Base-by-base conservation (phyloP, 192 early-diverging fungal genomes). In the Mortierella alpina region DNA sequence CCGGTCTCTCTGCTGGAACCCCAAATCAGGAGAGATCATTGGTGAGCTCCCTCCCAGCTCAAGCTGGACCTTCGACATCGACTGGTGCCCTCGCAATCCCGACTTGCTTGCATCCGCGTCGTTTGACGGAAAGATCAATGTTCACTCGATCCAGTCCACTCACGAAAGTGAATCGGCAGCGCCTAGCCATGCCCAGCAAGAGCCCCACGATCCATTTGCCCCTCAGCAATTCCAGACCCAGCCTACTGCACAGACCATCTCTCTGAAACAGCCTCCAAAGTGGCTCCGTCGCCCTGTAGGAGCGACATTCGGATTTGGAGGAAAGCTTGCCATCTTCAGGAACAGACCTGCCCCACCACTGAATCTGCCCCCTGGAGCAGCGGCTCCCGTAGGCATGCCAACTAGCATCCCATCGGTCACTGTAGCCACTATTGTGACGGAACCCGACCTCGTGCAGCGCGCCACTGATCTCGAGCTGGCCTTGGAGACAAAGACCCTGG, bases 41-140 rank as follows among this genome's bases (percentile, higher is more conserved):
- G 98, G 97, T 42, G 96, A 98, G 79, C 85, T 99, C 52, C 92
- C 94, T 54, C 87, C 88, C 57, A 89, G 90, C 63, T 86, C 84
- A 70, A 98, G 98, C 88, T 99, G 98, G 98, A 89, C 92, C 12
- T 98, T 98, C 84, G 96, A 98, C 70, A 96, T 95, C 54, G 93
- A 96, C 73, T 98, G 97, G 96, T 97, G 95, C 82, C 92, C 93
- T 66, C 82, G 91, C 55, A 98, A 99, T 80, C 98, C 98, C 18
- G 96, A 99, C 70, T 83, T 97, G 10, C 86, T 96, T 52, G 91
- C 91, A 40, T 91, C 93, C 40, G 91, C 96, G 8, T 95, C 95
- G 7, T 99, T 96, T 72, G 98, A 99, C 82, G 97, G 97, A n/a
- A 90, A 91, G 81, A 89, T 99, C 66, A 91, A 85, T 46, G 82